phyloP scores from a whole-genome alignment of 2,329 filamentous ascomycete genomes.

The Diaporthe longicolla region DNA sequence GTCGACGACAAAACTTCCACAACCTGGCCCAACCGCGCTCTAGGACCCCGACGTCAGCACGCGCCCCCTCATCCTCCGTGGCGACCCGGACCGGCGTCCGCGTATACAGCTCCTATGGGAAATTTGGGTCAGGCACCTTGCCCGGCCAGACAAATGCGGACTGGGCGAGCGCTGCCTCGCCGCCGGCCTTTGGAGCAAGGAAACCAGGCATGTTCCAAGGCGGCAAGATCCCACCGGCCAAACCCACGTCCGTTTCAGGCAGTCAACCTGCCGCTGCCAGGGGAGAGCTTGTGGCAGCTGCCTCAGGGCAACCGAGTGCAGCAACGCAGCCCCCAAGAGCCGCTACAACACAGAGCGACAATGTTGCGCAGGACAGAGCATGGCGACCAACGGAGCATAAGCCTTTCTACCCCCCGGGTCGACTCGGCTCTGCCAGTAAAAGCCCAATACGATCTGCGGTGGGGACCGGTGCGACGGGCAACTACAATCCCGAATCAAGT shows the following conservation, averaged over 20 bases:
- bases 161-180: conserved; percentile 28
- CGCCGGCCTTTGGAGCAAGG: conserved; percentile 28
- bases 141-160: conserved; percentile 39
- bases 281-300: background rate
- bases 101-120: conserved; percentile 34
- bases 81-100: conserved; percentile 10
- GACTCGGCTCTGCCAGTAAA: background rate
- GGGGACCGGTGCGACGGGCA: background rate
- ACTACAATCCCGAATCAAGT: background rate
- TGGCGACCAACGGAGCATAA: background rate
- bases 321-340: background rate
- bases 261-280: background rate
- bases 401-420: background rate
- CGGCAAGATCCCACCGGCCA: conserved; percentile 36
- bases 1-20: conserved; percentile 50
- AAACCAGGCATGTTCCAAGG: background rate
- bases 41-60: background rate
- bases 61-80: background rate
- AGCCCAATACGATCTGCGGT: conserved; percentile 1
- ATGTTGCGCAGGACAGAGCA: background rate
- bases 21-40: conserved; percentile 34
- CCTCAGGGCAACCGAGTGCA: background rate
- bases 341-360: background rate
- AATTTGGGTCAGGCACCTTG: conserved; percentile 39
- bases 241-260: conserved; percentile 19